Evolutionary conservation across 2,329 filamentous ascomycete species (phyloP), one percentile per base, ranked within the genome.

Genomic region (Bipolaris victoriae): DNA sequence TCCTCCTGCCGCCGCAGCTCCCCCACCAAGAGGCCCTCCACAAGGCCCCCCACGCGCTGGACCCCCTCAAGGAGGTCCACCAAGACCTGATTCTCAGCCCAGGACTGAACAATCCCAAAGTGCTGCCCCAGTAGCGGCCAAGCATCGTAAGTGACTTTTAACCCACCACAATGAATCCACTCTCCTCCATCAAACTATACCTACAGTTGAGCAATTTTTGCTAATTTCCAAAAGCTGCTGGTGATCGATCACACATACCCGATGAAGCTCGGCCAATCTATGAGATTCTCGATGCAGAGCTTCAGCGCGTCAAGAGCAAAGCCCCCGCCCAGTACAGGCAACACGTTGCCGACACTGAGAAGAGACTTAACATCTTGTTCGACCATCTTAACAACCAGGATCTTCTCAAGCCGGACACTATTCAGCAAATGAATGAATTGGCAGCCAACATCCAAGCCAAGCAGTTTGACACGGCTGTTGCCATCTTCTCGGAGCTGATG

Each of bases 361-460:
- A 97, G 79, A 88, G 95, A 26, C 84, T 99, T 57, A 91, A 90
- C 69, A 88, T 97, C 48, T 82, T 99, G n/a, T 98, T 97, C 75
- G 94, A 99, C 73, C 92, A 97, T 76, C 83, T 99, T 45, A 99
- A 98, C 83, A 98, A 98, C 65, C 90, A 93, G 71, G 93, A 98
- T 71, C 82, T 97, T 39, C 82, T 98, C 52, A 90, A 90, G 79
- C 86, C 90, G 1, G 88, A 90, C 69, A 97, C 90, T 0, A 85
- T 93, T 48, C 82, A 86, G 59, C 82, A 88, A 45, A 81, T 93
- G 67, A 81, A 82, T 7, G 80, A 87, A 67, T 79, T 92, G 29
- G 71, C 75, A 20, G 69, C 69, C 52, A 70, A 74, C 40, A 66
- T 82, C 11, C 71, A 78, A 44, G 65, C 63, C 10, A 76, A 75